A percentile compares a stretch with the other conserved stretches of the same genome.
Conservation (phyloP, 352 stramenopile species). For the Nothophytophthora sp. region DNA sequence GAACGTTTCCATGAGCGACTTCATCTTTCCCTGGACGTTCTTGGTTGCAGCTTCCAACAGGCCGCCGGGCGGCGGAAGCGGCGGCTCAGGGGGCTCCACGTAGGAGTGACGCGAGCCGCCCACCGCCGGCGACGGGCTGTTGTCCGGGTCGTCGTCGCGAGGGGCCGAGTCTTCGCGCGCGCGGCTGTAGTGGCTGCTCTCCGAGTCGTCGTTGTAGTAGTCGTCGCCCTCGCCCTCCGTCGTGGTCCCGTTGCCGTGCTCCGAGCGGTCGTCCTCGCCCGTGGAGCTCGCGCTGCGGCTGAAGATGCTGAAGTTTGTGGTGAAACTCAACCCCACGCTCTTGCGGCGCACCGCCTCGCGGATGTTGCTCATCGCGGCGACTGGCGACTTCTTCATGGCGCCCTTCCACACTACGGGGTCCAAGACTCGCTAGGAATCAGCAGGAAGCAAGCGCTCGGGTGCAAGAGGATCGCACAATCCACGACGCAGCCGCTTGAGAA, state of each 20-base stretch:
- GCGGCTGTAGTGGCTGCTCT: constrained; percentile 41
- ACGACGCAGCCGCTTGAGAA: no score
- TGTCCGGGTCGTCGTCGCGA: constrained; percentile 31
- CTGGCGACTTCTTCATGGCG: constrained; percentile 50
- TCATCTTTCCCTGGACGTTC: constrained; percentile 77
- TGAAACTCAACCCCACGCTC: constrained; percentile 67
- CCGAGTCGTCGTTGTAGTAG: constrained; percentile 39
- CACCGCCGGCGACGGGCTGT: constrained; percentile 35
- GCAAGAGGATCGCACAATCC: no score
- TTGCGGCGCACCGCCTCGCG: constrained; percentile 64
- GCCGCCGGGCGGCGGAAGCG: constrained; percentile 49
- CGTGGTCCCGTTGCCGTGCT: constrained; percentile 15
- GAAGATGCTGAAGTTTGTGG: constrained; percentile 61
- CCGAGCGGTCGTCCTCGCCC: constrained; percentile 41
- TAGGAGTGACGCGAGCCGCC: constrained; percentile 44
- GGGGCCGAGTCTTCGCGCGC: constrained; percentile 40
- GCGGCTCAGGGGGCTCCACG: constrained; percentile 60
- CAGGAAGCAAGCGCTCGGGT: no score
- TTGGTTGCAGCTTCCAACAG: constrained; percentile 62
- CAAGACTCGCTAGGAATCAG: no score
- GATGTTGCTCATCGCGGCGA: constrained; percentile 51
- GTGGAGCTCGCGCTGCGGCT: constrained; percentile 35
- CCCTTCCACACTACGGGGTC: no score
- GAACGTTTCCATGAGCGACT: constrained; percentile 61
- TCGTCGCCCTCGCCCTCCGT: constrained; percentile 24